Evolutionary conservation across 257 asterid species (phyloP), one percentile per base, ranked within the genome.

Genomic region (Lithospermum erythrorhizon): DNA sequence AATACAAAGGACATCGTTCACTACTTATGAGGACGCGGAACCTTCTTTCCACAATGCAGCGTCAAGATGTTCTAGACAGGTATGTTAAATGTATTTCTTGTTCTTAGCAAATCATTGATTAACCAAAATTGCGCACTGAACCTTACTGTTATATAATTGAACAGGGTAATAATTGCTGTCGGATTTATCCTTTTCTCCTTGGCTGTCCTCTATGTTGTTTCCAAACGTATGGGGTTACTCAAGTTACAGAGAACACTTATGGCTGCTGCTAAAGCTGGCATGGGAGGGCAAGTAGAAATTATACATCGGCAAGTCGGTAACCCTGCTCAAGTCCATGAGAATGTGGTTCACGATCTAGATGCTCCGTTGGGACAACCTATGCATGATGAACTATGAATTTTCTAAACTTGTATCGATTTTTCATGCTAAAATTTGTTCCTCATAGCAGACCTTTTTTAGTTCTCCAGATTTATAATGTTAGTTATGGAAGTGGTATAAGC

Each of bases 51-150:
- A 88, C 95, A 57, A 84, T 86, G 96, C 83, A 78, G 58, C 89
- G 95, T 15, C 95, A 86, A 73, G 98, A 88, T 67, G 81, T 91
- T 71, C 70, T 91, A 16, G 98, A 91, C 76, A 82, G 98, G 98
- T 75, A 72, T 10, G 18, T 45, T 10, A 23, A 19, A 14, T 32
- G 27, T 54, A 55, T 21, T 56, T 47, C 65, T 20, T 47, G 21
- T 18, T 56, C 22, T 54, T 41, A 11, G 49, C 49, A 11, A 20
- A 3, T 19, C 19, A 2, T 30, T 8, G 48, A 62, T 18, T 51
- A 21, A 23, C 48, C 19, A 2, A n/a, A 16, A 35, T 58, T 30
- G 68, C 37, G 3, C 14, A 58, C 41, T 41, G 25, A 35, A 6
- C 64, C 65, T 71, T 61, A 29, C 23, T 16, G 53, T 22, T 61